Percentiles rank a stretch among this genome's conserved stretches.
These are phyloP conservation scores for Suillus variegatus DNA, from an alignment of 768 basidiomycete genomes.

Conservation along the genomic window DNA sequence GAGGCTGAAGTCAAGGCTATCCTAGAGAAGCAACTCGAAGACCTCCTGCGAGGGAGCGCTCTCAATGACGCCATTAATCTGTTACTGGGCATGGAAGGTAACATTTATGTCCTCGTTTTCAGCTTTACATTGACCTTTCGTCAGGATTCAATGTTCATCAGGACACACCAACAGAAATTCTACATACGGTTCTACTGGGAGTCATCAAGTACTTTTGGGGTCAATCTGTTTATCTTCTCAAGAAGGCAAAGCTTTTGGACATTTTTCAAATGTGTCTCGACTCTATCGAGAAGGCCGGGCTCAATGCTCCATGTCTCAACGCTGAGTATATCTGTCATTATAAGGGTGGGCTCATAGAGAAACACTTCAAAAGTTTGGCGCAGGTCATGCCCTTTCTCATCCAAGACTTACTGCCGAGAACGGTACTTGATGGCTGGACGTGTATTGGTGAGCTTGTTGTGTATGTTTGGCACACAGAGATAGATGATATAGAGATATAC, in stretches of 20 bases:
- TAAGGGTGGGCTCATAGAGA: constrained; percentile 31
- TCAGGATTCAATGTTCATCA: constrained; percentile 24
- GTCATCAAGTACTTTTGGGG: constrained; percentile 35
- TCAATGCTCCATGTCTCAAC: constrained; percentile 24
- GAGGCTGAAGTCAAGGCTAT: constrained; percentile 5
- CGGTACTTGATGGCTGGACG: constrained; percentile 17
- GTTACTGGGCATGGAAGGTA: constrained; percentile 8
- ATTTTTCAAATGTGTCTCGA: constrained; percentile 27
- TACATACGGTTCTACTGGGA: constrained; percentile 36
- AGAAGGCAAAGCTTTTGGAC: constrained; percentile 19
- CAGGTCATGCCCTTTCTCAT: constrained; percentile 33
- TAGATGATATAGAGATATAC: constrained; percentile 37
- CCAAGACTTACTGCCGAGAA: constrained; percentile 30
- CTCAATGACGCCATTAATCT: constrained; percentile 8
- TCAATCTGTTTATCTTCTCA: constrained; percentile 22
- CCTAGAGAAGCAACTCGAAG: constrained; percentile 9
- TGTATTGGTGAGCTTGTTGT: constrained; percentile 32
- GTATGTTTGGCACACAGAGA: constrained; percentile 43
- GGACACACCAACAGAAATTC: constrained; percentile 34
- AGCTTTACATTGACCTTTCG: no score
- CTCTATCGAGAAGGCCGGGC: constrained; percentile 19
- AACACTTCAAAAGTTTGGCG: constrained; percentile 32
- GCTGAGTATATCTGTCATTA: constrained; percentile 36
- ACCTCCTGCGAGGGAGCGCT: neutral
- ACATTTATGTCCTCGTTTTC: no score